Evolutionary conservation across 2,329 filamentous ascomycete species (phyloP).

Genomic region (Clathrospora elynae): DNA sequence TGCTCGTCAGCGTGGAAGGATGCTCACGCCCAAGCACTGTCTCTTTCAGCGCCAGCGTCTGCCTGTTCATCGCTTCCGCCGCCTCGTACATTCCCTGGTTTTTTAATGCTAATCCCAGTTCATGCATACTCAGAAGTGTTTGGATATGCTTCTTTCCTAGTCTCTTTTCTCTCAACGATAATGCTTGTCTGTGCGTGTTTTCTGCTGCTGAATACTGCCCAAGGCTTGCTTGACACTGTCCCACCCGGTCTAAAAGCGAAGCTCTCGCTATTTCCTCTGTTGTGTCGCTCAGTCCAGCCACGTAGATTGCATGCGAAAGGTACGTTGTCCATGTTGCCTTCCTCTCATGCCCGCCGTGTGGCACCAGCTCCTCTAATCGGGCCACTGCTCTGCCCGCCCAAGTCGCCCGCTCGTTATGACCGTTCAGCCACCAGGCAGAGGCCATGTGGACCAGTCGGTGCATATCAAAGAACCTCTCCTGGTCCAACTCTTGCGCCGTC

Average conservation of each 20-base stretch:
- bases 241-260: constrained; percentile 17
- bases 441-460: constrained; percentile 46
- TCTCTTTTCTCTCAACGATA: not conserved
- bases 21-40: too few relatives aligned
- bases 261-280: constrained; percentile 1
- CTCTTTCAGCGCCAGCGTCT: too few relatives aligned
- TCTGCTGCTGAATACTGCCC: constrained; percentile 4
- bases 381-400: constrained; percentile 22
- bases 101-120: too few relatives aligned
- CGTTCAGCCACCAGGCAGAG: constrained; percentile 39
- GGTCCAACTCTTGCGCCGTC: constrained; percentile 2
- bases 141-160: not conserved
- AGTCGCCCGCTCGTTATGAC: constrained; percentile 15
- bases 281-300: constrained; percentile 6
- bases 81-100: too few relatives aligned
- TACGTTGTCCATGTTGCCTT: constrained; percentile 35
- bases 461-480: constrained; percentile 30
- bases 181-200: not conserved
- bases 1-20: too few relatives aligned
- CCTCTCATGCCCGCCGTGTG: constrained; percentile 21
- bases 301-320: constrained; percentile 36
- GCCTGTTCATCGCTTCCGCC: too few relatives aligned
- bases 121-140: too few relatives aligned
- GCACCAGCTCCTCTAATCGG: constrained; percentile 33
- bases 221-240: constrained; percentile 12